A percentile compares a stretch with the other conserved stretches of the same genome.
phyloP scores from a whole-genome alignment of 495 filamentous ascomycete species.

The Talaromyces trachyspermus region DNA sequence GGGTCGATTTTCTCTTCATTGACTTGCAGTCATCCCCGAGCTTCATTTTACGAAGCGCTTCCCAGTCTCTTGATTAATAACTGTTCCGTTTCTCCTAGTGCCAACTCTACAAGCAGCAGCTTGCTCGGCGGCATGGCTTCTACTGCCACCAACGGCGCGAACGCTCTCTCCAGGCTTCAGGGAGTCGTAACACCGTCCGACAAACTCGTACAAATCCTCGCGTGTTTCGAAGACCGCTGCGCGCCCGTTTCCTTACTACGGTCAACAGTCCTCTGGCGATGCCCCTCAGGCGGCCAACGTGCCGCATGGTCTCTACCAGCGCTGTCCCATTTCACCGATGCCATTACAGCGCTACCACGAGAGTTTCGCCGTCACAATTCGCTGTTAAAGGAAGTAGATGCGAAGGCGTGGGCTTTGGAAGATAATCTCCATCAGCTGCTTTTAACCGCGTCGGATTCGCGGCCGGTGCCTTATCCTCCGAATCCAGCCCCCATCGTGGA shows the following conservation, averaged over 20 bases:
- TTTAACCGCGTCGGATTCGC: constrained; percentile 54
- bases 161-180: constrained; percentile 19
- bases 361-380: constrained; percentile 94
- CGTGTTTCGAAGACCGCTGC: constrained; percentile 51
- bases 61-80: no score
- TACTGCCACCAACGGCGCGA: constrained; percentile 4
- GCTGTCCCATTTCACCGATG: constrained; percentile 88
- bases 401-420: constrained; percentile 60
- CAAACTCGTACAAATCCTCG: constrained; percentile 56
- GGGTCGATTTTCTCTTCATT: no score
- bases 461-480: constrained; percentile 31
- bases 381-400: constrained; percentile 92
- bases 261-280: constrained; percentile 26
- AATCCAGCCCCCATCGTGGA: constrained; percentile 34
- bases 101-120: neutral
- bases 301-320: constrained; percentile 72
- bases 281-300: constrained; percentile 26
- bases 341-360: constrained; percentile 84
- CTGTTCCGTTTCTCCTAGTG: neutral
- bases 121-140: neutral
- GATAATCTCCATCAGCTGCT: constrained; percentile 62
- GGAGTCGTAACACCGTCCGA: constrained; percentile 46
- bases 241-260: constrained; percentile 41
- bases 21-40: no score
- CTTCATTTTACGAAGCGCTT: no score